Conservation (phyloP, 257 asterid species). For the Solanum pimpinellifolium region DNA sequence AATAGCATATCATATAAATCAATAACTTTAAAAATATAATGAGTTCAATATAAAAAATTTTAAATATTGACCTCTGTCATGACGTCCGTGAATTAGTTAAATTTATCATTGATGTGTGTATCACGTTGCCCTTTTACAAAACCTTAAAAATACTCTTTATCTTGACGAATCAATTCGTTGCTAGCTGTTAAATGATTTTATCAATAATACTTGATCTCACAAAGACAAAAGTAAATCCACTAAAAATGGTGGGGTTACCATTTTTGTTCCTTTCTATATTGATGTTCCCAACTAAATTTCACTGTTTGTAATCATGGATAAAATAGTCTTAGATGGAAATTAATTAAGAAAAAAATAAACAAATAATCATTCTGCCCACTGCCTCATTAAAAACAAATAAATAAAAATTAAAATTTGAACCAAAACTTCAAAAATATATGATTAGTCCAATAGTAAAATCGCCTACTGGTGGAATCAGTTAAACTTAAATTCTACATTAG, state of each 20-base stretch:
- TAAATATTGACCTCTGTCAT: accelerated
- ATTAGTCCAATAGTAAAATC: neutral
- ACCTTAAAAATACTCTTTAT: no score
- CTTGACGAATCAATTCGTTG: neutral
- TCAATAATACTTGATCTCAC: neutral
- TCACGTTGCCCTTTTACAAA: neutral
- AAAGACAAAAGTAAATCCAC: neutral
- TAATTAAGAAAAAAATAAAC: neutral
- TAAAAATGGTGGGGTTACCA: neutral
- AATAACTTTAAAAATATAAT: neutral
- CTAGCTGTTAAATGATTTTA: neutral
- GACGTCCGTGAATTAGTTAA: neutral
- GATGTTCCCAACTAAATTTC: neutral
- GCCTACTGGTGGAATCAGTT: neutral
- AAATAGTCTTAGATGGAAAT: neutral
- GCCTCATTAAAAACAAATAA: neutral
- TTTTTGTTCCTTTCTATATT: neutral
- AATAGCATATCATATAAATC: neutral
- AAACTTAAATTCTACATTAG: neutral
- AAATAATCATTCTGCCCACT: neutral
- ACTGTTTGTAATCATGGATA: neutral
- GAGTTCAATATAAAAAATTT: no score
- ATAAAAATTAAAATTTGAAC: neutral
- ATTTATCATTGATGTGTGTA: neutral
- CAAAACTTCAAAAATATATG: neutral